phyloP scores from a whole-genome alignment of 345 rosid species.

The Bruguiera sexangula region DNA sequence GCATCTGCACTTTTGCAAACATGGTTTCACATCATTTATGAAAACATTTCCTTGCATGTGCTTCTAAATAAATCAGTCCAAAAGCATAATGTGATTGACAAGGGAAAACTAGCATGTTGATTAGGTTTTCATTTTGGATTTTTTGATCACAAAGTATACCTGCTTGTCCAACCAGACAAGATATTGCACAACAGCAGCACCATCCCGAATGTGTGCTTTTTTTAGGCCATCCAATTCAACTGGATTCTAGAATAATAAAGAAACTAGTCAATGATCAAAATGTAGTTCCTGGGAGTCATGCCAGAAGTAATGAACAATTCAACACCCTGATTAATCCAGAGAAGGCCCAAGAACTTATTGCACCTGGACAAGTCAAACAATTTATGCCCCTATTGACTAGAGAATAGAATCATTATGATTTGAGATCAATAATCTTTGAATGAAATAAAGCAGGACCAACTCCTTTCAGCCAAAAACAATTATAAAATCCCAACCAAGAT shows the following conservation, averaged over 20 bases:
- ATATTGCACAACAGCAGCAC: slow-evolving; percentile 96
- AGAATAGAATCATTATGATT: no score
- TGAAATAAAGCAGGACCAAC: no score
- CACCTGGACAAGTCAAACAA: no score
- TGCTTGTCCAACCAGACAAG: slow-evolving; percentile 88
- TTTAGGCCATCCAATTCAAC: slow-evolving; percentile 83
- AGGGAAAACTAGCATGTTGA: background rate
- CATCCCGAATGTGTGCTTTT: slow-evolving; percentile 92
- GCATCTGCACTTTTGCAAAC: slow-evolving; percentile 58
- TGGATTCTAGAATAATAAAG: slow-evolving; percentile 51
- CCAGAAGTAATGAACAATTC: no score
- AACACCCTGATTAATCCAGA: no score
- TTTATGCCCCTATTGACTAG: no score
- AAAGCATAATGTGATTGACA: background rate
- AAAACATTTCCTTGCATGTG: background rate
- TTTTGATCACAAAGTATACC: slow-evolving; percentile 34
- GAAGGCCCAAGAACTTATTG: no score
- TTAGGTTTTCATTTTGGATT: background rate
- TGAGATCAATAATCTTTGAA: no score
- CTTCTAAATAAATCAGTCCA: background rate
- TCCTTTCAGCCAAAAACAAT: background rate
- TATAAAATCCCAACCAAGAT: background rate
- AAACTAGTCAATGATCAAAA: background rate
- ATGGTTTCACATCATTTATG: slow-evolving; percentile 15
- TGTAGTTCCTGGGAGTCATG: no score